Evolutionary conservation across 2,329 filamentous ascomycete species (phyloP).

Genomic region (Sarocladiaceae sp.): DNA sequence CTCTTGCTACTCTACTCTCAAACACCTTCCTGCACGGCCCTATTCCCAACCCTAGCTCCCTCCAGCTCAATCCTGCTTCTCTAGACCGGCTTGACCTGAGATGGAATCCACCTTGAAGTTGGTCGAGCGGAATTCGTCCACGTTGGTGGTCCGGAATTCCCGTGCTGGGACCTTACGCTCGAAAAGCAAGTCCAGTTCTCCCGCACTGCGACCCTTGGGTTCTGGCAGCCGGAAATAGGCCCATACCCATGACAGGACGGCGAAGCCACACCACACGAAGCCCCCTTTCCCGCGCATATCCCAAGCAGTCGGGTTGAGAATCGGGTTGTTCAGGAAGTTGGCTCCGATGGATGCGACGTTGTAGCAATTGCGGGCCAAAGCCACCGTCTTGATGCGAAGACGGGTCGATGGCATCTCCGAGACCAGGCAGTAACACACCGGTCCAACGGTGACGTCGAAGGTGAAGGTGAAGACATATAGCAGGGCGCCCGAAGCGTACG

Average conservation of each 20-base stretch:
- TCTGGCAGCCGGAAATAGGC: constrained; percentile 39
- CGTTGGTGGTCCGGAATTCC: constrained; percentile 21
- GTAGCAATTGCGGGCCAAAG: constrained; percentile 57
- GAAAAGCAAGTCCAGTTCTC: constrained; percentile 27
- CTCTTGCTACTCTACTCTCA: not conserved
- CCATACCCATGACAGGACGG: constrained; percentile 29
- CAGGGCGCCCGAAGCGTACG: constrained; percentile 61
- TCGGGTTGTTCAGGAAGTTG: constrained; percentile 12
- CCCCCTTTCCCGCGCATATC: constrained; percentile 15
- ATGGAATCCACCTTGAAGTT: not conserved
- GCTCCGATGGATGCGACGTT: constrained; percentile 11
- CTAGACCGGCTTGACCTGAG: not conserved
- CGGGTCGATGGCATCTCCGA: constrained; percentile 72
- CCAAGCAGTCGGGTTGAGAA: constrained; percentile 18
- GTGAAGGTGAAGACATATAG: constrained; percentile 71
- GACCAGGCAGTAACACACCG: constrained; percentile 77
- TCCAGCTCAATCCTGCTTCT: not conserved
- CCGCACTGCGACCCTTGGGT: constrained; percentile 22
- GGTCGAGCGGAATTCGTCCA: constrained; percentile 11
- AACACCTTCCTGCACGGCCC: not conserved
- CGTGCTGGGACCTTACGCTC: constrained; percentile 25
- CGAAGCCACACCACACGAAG: constrained; percentile 24
- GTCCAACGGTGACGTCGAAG: constrained; percentile 77
- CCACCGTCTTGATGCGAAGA: constrained; percentile 79
- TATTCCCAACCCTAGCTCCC: not conserved